phyloP scores from a whole-genome alignment of 2,329 filamentous ascomycete species.

The Penicillium crustosum region DNA sequence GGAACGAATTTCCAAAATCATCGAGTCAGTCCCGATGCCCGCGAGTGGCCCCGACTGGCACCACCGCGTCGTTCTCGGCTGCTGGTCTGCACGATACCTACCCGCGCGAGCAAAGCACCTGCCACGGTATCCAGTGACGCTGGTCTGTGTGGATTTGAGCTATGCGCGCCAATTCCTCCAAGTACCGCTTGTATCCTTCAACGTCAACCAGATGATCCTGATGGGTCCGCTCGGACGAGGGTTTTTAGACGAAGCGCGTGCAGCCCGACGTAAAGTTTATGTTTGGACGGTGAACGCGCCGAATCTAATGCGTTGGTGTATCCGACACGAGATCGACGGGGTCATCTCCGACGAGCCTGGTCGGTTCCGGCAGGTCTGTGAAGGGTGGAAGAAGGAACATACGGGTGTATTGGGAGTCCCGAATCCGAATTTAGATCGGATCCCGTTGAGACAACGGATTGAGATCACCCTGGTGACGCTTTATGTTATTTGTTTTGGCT shows the following conservation, averaged over 20 bases:
- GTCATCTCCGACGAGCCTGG: slow-evolving; percentile 80
- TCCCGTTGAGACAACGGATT: slow-evolving; percentile 14
- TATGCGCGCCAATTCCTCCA: slow-evolving; percentile 71
- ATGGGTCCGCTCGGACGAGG: slow-evolving; percentile 64
- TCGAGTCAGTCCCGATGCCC: slow-evolving; percentile 54
- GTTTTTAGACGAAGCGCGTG: slow-evolving; percentile 64
- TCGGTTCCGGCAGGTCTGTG: slow-evolving; percentile 14
- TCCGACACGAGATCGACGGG: slow-evolving; percentile 67
- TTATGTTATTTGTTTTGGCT: slow-evolving; percentile 20
- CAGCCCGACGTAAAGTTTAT: slow-evolving; percentile 61
- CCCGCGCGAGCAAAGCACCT: slow-evolving; percentile 59
- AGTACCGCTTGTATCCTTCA: slow-evolving; percentile 69
- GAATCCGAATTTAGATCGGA: slow-evolving; percentile 8
- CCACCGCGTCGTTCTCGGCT: slow-evolving; percentile 72
- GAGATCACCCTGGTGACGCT: slow-evolving; percentile 10
- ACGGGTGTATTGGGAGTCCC: not conserved
- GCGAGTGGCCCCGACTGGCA: slow-evolving; percentile 58
- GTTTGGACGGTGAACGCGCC: slow-evolving; percentile 86
- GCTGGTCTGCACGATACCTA: slow-evolving; percentile 76
- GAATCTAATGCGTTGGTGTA: slow-evolving; percentile 77
- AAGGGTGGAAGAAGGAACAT: slow-evolving; percentile 19
- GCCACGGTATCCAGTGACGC: slow-evolving; percentile 36
- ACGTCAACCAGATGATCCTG: slow-evolving; percentile 68
- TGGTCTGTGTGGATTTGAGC: slow-evolving; percentile 45
- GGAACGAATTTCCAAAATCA: slow-evolving; percentile 62